Percentiles rank a stretch among this genome's conserved stretches.
Evolutionary conservation across 169 alveolate genomes (phyloP).

Genomic region (Babesia bigemina): DNA sequence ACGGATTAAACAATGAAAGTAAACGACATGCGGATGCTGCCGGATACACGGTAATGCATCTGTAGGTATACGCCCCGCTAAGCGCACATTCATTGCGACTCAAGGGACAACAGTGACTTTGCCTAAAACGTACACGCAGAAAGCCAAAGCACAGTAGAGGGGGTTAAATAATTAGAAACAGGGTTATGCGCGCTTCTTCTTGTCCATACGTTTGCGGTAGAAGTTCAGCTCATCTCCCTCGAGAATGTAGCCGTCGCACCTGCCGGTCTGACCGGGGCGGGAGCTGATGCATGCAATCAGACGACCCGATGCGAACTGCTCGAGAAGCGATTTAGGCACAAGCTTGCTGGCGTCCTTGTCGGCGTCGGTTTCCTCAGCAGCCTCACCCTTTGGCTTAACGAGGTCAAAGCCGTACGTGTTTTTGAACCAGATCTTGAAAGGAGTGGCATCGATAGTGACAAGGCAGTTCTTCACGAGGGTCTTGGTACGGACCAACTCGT

Average conservation of each 20-base stretch:
- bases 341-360: conserved; percentile 73
- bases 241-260: conserved; percentile 70
- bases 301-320: conserved; percentile 95
- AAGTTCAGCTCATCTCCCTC: conserved; percentile 94
- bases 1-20: no score
- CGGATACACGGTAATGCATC: no score
- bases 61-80: no score
- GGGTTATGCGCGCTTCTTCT: conserved; percentile 87
- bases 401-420: conserved; percentile 87
- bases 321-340: conserved; percentile 83
- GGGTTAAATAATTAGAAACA: neutral
- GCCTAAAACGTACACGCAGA: no score
- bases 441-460: conserved; percentile 97
- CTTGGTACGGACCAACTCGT: conserved; percentile 99
- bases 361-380: conserved; percentile 56
- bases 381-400: conserved; percentile 58
- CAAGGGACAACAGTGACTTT: no score
- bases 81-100: no score
- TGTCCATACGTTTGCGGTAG: conserved; percentile 95
- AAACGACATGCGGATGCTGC: no score
- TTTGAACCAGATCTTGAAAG: conserved; percentile 95
- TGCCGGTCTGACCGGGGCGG: conserved; percentile 71
- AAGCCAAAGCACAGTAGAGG: neutral
- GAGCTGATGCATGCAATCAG: conserved; percentile 96
- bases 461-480: conserved; percentile 97